These are phyloP conservation scores for Babesia bovis DNA, from an alignment of 169 alveolate species.

Conservation along the genomic window DNA sequence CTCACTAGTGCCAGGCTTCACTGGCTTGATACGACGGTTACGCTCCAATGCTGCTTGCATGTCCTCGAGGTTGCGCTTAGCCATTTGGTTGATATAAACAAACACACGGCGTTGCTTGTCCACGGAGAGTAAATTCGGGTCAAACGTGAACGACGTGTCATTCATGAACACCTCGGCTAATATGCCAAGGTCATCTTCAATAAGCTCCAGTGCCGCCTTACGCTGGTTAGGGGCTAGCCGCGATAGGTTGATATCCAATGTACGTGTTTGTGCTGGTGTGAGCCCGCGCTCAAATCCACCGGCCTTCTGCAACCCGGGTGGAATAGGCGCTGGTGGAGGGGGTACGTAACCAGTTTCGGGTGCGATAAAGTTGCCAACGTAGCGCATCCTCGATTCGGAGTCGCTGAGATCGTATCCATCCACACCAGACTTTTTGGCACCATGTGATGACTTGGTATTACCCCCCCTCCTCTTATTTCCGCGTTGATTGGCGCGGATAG, in stretches of 20 bases:
- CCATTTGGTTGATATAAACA: constrained; percentile 81
- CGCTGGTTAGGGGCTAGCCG: constrained; percentile 83
- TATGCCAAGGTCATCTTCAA: constrained; percentile 85
- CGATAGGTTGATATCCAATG: constrained; percentile 72
- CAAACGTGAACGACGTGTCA: constrained; percentile 77
- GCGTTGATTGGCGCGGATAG: constrained; percentile 5
- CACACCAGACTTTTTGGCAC: not conserved
- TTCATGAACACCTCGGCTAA: constrained; percentile 79
- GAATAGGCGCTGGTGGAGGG: constrained; percentile 73
- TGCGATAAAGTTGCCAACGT: constrained; percentile 14
- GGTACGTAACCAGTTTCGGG: constrained; percentile 80
- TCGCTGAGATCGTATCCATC: constrained; percentile 9
- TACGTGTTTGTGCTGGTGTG: constrained; percentile 73
- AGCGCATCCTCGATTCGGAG: constrained; percentile 8
- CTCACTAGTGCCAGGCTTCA: not conserved
- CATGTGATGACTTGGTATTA: not conserved
- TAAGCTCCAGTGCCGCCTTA: constrained; percentile 82
- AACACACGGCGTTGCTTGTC: constrained; percentile 82
- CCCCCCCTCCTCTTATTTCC: constrained; percentile 8
- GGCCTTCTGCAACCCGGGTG: constrained; percentile 76
- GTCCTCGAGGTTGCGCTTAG: constrained; percentile 75
- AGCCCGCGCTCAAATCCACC: constrained; percentile 79
- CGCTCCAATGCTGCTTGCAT: constrained; percentile 42
- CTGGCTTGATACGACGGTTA: not conserved
- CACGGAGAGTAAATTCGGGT: constrained; percentile 80